Conservation (phyloP, 306 rosid genomes). For the Myrica gale region DNA sequence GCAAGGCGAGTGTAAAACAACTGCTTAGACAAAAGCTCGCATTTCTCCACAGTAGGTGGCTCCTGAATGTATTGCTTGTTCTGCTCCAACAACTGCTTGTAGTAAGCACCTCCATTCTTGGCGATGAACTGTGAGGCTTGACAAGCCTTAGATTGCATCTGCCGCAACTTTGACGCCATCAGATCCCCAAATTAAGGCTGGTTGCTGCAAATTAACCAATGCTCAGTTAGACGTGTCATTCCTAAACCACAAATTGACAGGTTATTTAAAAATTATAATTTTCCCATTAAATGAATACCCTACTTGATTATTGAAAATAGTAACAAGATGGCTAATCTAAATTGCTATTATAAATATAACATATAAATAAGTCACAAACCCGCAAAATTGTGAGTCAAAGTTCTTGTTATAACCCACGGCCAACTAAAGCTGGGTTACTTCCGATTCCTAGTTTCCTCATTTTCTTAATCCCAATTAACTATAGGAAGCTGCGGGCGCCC, state of each 20-base stretch:
- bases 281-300: not conserved
- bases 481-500: not conserved
- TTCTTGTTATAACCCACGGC: not conserved
- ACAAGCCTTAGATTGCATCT: slow-evolving; percentile 72
- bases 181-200: slow-evolving; percentile 29
- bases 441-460: not conserved
- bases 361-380: not conserved
- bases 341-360: not conserved
- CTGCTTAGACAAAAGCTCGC: slow-evolving; percentile 71
- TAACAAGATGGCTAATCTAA: not conserved
- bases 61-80: slow-evolving; percentile 90
- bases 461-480: not conserved
- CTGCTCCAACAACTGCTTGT: slow-evolving; percentile 78
- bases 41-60: slow-evolving; percentile 85
- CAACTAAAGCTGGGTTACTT: not conserved
- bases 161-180: slow-evolving; percentile 76
- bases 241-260: not conserved
- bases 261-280: not conserved
- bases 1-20: slow-evolving; percentile 90
- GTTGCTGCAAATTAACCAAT: not conserved
- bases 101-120: slow-evolving; percentile 63
- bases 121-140: slow-evolving; percentile 67
- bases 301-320: not conserved
- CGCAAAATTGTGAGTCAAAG: not conserved
- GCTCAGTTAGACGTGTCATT: not conserved